These are phyloP conservation scores for Cercospora sp. DNA, from an alignment of 2,329 filamentous ascomycete species.

Conservation along the genomic window DNA sequence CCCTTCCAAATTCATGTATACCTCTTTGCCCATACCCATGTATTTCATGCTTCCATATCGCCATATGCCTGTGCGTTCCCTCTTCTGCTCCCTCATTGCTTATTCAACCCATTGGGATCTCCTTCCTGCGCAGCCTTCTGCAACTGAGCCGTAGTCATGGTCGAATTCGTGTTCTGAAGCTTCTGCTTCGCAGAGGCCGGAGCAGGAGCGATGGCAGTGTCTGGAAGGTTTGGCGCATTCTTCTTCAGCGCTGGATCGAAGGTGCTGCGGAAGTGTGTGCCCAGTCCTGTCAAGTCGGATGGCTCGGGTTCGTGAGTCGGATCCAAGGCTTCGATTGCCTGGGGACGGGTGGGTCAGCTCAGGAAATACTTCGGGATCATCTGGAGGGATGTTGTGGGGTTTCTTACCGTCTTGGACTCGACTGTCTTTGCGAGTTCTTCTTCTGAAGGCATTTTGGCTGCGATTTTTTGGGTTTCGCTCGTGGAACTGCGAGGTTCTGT, in stretches of 20 bases:
- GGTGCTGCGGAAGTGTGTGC: slow-evolving; percentile 25
- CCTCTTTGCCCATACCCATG: neutral
- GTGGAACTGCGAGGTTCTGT: neutral
- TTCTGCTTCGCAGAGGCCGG: slow-evolving; percentile 17
- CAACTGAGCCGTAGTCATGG: slow-evolving; percentile 24
- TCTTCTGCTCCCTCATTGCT: neutral
- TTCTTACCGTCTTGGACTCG: slow-evolving; percentile 12
- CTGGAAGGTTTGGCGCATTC: slow-evolving; percentile 17
- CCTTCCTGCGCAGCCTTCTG: slow-evolving; percentile 25
- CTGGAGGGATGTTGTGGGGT: neutral
- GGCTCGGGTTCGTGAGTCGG: slow-evolving; percentile 23
- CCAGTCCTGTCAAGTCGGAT: slow-evolving; percentile 23
- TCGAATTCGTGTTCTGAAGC: slow-evolving; percentile 19
- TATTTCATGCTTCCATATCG: neutral
- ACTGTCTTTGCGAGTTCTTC: neutral
- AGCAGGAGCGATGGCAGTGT: neutral
- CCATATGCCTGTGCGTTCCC: no score
- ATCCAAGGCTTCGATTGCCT: slow-evolving; percentile 23
- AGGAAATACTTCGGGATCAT: neutral
- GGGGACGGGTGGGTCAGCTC: neutral
- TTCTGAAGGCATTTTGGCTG: neutral
- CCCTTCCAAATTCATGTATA: neutral
- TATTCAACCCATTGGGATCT: slow-evolving; percentile 26
- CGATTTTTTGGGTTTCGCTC: neutral
- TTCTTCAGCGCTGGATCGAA: slow-evolving; percentile 23